These are phyloP conservation scores for Microcera coccophila DNA, from an alignment of 2,329 filamentous ascomycete genomes.

Conservation along the genomic window DNA sequence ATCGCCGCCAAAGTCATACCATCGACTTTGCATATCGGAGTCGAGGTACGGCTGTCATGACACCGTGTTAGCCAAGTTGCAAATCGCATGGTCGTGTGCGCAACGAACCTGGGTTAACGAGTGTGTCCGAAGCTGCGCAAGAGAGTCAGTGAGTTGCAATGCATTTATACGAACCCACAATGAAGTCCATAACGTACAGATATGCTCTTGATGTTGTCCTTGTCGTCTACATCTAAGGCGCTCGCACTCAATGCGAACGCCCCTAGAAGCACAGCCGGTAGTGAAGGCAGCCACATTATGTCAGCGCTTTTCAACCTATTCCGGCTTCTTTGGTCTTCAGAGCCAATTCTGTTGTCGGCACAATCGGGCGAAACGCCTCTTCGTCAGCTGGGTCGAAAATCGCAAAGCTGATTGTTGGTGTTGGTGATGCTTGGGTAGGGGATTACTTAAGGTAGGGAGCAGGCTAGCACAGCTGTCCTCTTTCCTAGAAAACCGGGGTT, in stretches of 20 bases:
- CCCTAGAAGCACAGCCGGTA: conserved; percentile 48
- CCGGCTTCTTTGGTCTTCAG: conserved; percentile 11
- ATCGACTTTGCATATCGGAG: conserved; percentile 95
- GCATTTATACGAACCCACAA: too few species aligned
- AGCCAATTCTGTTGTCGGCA: conserved; percentile 18
- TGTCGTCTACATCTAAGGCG: conserved; percentile 45
- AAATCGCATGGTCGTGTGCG: conserved; percentile 17
- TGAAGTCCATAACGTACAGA: conserved; percentile 35
- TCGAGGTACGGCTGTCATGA: conserved; percentile 80
- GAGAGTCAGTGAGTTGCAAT: conserved; percentile 13
- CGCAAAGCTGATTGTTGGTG: conserved; percentile 14
- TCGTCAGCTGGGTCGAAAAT: conserved; percentile 17
- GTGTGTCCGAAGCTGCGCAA: conserved; percentile 73
- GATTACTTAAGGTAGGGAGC: conserved; percentile 14
- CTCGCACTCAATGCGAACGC: conserved; percentile 48
- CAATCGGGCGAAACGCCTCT: conserved; percentile 16
- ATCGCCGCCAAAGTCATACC: conserved; percentile 98
- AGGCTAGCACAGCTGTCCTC: conserved; percentile 31
- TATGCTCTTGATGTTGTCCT: conserved; percentile 51
- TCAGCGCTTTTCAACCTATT: conserved; percentile 12
- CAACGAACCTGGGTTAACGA: conserved; percentile 70
- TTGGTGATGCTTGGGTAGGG: conserved; percentile 24
- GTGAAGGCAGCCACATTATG: conserved; percentile 46
- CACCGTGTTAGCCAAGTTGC: conserved; percentile 20
- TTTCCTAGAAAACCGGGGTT: conserved; percentile 21